Conservation (phyloP, 441 rosid genomes). For the Dalechampia spathulata region DNA sequence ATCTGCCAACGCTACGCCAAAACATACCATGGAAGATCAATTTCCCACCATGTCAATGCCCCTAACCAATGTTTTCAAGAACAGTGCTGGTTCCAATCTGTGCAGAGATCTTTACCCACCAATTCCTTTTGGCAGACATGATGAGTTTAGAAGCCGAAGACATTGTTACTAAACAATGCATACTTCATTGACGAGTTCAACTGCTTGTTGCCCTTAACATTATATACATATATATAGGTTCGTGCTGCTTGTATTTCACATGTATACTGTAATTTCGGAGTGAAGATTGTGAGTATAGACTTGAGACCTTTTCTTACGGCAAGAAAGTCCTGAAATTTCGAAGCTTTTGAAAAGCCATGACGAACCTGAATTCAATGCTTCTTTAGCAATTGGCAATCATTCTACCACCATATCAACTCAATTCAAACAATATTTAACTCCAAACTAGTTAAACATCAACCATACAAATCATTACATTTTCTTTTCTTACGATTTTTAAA, state of each 20-base stretch:
- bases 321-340: too few relatives aligned
- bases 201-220: constrained; percentile 47
- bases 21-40: constrained; percentile 26
- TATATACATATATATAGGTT: constrained; percentile 13
- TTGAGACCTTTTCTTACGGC: too few relatives aligned
- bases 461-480: too few relatives aligned
- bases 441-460: too few relatives aligned
- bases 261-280: constrained; percentile 4
- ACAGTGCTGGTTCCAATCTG: constrained; percentile 36
- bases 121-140: constrained; percentile 26
- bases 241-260: neutral
- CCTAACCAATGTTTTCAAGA: constrained; percentile 27
- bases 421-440: too few relatives aligned
- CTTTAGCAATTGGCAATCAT: too few relatives aligned
- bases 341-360: too few relatives aligned
- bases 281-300: too few relatives aligned
- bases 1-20: constrained; percentile 16
- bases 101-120: constrained; percentile 44
- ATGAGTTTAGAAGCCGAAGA: constrained; percentile 17
- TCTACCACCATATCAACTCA: too few relatives aligned
- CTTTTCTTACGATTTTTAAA: too few relatives aligned
- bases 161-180: constrained; percentile 1
- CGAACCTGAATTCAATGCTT: too few relatives aligned
- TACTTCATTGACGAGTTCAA: constrained; percentile 29
- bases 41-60: constrained; percentile 35